Evolutionary conservation across 2,329 filamentous ascomycete genomes (phyloP).

Genomic region (Phialocephala sp.): DNA sequence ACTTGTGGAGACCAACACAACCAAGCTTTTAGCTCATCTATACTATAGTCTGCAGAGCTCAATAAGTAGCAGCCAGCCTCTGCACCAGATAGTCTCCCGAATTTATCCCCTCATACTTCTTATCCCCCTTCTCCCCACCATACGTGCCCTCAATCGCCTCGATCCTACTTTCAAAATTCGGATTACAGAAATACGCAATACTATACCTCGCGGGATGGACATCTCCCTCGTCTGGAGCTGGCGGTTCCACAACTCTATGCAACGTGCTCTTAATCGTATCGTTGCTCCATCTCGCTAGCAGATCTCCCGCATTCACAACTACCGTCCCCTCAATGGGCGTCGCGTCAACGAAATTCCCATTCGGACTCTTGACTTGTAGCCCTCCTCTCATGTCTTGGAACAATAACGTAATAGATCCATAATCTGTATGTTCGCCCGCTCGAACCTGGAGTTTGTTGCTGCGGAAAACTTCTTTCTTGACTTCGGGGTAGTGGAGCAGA

Average conservation of each 20-base stretch:
- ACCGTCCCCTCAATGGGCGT: constrained; percentile 82
- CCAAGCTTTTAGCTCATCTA: background rate
- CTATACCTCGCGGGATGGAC: constrained; percentile 80
- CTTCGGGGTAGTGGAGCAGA: constrained; percentile 62
- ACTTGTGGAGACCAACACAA: background rate
- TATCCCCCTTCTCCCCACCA: constrained; percentile 61
- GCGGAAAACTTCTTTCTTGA: constrained; percentile 51
- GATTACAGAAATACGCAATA: constrained; percentile 83
- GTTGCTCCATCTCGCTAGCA: constrained; percentile 80
- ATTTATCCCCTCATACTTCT: constrained; percentile 80
- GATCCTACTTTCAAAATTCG: constrained; percentile 66
- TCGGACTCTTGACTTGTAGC: constrained; percentile 67
- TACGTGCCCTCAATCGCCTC: constrained; percentile 71
- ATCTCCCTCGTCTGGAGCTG: constrained; percentile 57
- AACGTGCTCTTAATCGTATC: constrained; percentile 78
- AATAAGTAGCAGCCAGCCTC: constrained; percentile 78
- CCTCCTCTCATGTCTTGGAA: constrained; percentile 60
- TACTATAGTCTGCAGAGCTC: background rate
- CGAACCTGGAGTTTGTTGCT: constrained; percentile 57
- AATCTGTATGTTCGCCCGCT: constrained; percentile 60
- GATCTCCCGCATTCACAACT: constrained; percentile 87
- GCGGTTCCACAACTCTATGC: constrained; percentile 89
- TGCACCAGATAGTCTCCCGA: constrained; percentile 82
- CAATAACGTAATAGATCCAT: constrained; percentile 56
- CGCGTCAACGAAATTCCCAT: constrained; percentile 80